Conservation (phyloP, 2,329 filamentous ascomycete genomes). For the Davidsoniella eucalypti region DNA sequence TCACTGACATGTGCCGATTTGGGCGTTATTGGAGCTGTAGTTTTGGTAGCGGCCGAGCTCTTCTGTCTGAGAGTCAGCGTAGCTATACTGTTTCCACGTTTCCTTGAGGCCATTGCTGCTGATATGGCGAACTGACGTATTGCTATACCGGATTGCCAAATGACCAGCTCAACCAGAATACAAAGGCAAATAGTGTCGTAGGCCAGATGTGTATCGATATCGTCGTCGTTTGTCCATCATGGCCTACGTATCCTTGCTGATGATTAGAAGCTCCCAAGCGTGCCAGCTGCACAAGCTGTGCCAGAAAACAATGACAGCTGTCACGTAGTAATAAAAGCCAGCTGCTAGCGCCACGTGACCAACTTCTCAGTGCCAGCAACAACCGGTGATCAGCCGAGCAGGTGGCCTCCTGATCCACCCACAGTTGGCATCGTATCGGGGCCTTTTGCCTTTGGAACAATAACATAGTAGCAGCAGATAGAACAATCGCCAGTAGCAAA, state of each 20-base stretch:
- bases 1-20: conserved; percentile 52
- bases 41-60: conserved; percentile 4
- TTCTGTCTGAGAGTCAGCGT: conserved; percentile 9
- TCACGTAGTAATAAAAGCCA: too few species aligned
- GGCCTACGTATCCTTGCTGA: conserved; percentile 1
- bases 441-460: background rate
- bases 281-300: background rate
- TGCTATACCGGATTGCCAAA: background rate
- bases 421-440: background rate
- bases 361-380: too few species aligned
- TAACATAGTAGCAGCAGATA: background rate
- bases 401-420: too few species aligned
- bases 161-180: background rate
- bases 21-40: conserved; percentile 22
- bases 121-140: background rate
- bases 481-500: too few species aligned
- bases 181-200: background rate
- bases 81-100: conserved; percentile 7
- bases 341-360: background rate
- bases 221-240: background rate
- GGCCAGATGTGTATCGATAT: background rate
- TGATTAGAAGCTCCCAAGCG: background rate
- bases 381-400: too few species aligned
- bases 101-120: conserved; percentile 7
- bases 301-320: too few species aligned